Evolutionary conservation across 306 rosid species (phyloP), one percentile per base, ranked within the genome.

Genomic region (Rubus idaeus): DNA sequence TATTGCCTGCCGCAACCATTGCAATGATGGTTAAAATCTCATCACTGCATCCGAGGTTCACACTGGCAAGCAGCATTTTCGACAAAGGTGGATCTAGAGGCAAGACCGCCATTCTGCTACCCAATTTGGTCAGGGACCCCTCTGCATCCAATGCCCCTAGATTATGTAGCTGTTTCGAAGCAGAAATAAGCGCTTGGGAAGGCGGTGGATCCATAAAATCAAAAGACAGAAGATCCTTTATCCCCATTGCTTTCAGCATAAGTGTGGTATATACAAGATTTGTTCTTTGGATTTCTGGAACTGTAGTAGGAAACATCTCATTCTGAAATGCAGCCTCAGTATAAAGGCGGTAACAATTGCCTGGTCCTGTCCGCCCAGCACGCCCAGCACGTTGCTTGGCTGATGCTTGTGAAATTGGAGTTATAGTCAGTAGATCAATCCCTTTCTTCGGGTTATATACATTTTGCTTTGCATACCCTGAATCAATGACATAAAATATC

Each of bases 161-260:
- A 82, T 93, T 89, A 74, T 83, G 85, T 47, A 93, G 86, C 72
- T 91, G 96, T 84, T 88, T 93, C 92, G 84, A 86, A 73, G 98
- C 97, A 50, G 96, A 89, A 71, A 86, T 81, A 26, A 91, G 89
- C n/a, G 92, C 96, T 80, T 93, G 89, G 11, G 97, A 95, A 68
- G 96, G 79, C n/a, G 92, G 98, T 56, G 98, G 91, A 76, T 93
- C 96, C 98, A 91, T 89, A 77, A 93, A 89, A 83, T 89, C 96
- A 79, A 91, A 93, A 45, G 91, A 87, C 17, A 88, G 78, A 39
- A 90, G 90, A 77, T 93, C 91, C 58, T 91, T 87, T 79, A 93
- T 90, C 67, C 98, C 97, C 96, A 90, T 86, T 21, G 94, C 97
- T 79, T 93, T 93, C 97, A 91, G 80, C 71, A 39, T 79, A 62